A percentile compares a stretch with the other conserved stretches of the same genome.
These are phyloP conservation scores for Ustulina deusta DNA, from an alignment of 2,329 filamentous ascomycete species.

Conservation along the genomic window DNA sequence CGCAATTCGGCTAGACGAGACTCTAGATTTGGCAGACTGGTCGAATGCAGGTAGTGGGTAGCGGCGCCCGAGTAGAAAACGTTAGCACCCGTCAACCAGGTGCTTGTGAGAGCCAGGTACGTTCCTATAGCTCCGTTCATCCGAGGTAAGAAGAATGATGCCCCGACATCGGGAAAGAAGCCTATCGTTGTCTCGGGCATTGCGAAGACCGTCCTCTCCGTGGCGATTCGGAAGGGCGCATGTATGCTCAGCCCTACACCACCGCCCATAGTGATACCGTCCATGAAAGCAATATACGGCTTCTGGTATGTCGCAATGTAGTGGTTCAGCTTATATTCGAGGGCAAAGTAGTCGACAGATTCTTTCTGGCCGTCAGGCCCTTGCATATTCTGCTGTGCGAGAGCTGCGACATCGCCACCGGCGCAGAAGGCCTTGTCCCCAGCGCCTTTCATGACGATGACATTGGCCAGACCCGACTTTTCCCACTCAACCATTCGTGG, in stretches of 20 bases:
- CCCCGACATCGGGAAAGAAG: constrained; percentile 98
- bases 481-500: constrained; percentile 92
- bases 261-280: constrained; percentile 98
- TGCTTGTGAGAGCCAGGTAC: constrained; percentile 92
- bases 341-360: constrained; percentile 87
- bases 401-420: constrained; percentile 86
- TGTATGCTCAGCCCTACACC: constrained; percentile 95
- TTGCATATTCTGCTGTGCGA: constrained; percentile 79
- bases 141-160: constrained; percentile 92
- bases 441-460: constrained; percentile 90
- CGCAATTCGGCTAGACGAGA: constrained; percentile 87
- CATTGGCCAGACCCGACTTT: constrained; percentile 93
- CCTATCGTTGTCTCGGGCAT: constrained; percentile 99
- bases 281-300: constrained; percentile 95
- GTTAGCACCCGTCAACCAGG: constrained; percentile 83
- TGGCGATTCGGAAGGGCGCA: constrained; percentile 95
- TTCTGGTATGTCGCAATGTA: constrained; percentile 93
- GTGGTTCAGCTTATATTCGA: constrained; percentile 97
- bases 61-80: constrained; percentile 92
- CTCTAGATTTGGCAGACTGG: constrained; percentile 83
- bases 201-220: constrained; percentile 93
- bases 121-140: constrained; percentile 89
- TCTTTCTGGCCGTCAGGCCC: constrained; percentile 76
- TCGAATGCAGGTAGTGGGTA: constrained; percentile 96
- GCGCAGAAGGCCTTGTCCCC: constrained; percentile 90